These are phyloP conservation scores for Phaseolus lunatus DNA, from an alignment of 306 rosid genomes.

Conservation along the genomic window DNA sequence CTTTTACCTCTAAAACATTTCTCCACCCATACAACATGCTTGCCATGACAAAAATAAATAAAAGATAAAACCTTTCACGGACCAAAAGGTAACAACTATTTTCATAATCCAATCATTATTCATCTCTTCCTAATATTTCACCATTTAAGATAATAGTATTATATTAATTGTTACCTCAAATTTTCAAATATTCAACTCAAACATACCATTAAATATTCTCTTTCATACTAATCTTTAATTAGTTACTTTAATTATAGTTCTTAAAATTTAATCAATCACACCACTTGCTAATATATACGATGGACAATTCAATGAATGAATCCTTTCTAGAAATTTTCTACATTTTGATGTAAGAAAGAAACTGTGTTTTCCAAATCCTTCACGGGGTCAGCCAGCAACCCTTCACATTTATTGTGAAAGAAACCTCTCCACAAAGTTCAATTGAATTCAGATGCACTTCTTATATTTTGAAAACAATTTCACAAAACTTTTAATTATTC, in stretches of 20 bases:
- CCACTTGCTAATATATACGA: not conserved
- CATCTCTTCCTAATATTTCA: not conserved
- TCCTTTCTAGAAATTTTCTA: slow-evolving; percentile 23
- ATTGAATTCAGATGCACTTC: not conserved
- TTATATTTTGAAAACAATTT: not conserved
- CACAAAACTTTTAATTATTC: not conserved
- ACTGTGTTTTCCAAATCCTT: not conserved
- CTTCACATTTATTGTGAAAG: slow-evolving; percentile 27
- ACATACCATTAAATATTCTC: not conserved
- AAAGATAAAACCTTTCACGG: not conserved
- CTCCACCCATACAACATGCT: slow-evolving; percentile 25
- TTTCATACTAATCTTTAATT: not conserved
- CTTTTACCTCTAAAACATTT: not conserved
- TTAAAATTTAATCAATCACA: too few species aligned
- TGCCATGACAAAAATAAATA: not conserved
- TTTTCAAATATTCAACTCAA: not conserved
- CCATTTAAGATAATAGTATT: too few species aligned
- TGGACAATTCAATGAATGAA: too few species aligned
- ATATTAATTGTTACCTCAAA: not conserved
- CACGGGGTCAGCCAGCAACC: not conserved
- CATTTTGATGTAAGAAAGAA: too few species aligned
- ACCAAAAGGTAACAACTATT: slow-evolving; percentile 7
- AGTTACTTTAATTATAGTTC: not conserved
- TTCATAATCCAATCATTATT: slow-evolving; percentile 2
- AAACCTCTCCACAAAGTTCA: slow-evolving; percentile 13